Base-by-base conservation (phyloP, 306 rosid species). In the Gynostemma pentaphyllum region DNA sequence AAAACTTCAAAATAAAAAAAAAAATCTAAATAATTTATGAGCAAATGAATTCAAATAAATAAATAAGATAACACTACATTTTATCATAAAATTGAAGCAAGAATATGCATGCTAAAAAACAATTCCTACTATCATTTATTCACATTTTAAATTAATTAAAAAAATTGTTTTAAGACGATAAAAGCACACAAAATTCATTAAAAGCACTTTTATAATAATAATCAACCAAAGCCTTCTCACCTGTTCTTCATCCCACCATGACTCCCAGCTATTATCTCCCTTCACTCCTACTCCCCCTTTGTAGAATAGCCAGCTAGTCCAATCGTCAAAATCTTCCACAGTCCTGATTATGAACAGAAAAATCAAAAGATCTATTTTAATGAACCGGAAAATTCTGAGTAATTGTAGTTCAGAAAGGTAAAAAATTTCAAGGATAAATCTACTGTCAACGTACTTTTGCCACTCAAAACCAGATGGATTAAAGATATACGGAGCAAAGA, bases 221-320 rank as follows among this genome's bases (percentile, higher is more conserved):
- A 51, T 40, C 10, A 18, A 62, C 18, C 2, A 44, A 36, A 57
- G 64, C 28, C 21, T 36, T 21, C 40, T 45, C 37, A 46, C 99
- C 99, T 86, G 99, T 78, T 92, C 99, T 77, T 92, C 99, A 27
- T 86, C 88, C 99, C 99, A 92, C 99, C 99, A 92, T 57, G 96
- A 86, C 73, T 92, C 99, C 99, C 99, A 92, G 78, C 99, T 92
- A 74, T 82, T 76, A 1, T 92, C 99, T 81, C 99, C 99, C 76
- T 79, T 92, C 24, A 86, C 91, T 39, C 95, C 99, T 16, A 88
- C 99, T 15, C 99, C 99, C 66, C 99, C 99, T 82, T 81, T 88
- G 76, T 92, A 92, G 62, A 92, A 87, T 68, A 92, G 99, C 99
- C 99, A 92, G 80, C 80, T 81, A 8, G 85, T 86, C 99, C 99